Evolutionary conservation across 2,329 filamentous ascomycete species (phyloP).

Genomic region (Alternaria sp.): DNA sequence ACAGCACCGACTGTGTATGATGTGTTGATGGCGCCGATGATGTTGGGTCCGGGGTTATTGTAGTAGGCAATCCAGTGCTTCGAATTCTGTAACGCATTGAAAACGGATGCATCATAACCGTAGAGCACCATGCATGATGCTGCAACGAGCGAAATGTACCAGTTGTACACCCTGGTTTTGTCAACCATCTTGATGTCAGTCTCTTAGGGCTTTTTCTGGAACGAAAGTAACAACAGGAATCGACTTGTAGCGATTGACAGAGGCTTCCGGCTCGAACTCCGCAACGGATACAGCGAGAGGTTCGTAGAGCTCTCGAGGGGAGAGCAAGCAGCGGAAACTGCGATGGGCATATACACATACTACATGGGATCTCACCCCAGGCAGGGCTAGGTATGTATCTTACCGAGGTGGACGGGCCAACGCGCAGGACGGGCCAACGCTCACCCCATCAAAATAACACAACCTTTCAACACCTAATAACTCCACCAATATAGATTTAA

Average conservation of each 20-base stretch:
- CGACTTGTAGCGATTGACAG: constrained; percentile 4
- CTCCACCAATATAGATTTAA: no score
- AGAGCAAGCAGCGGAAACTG: constrained; percentile 19
- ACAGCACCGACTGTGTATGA: constrained; percentile 76
- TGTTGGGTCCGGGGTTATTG: constrained; percentile 57
- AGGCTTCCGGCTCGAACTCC: constrained; percentile 21
- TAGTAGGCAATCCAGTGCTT: constrained; percentile 73
- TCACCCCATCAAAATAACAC: no score
- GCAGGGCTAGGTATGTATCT: constrained; percentile 18
- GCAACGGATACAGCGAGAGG: constrained; percentile 30
- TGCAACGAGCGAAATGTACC: constrained; percentile 73
- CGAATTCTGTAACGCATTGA: constrained; percentile 75
- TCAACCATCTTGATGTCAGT: constrained; percentile 44
- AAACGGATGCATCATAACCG: constrained; percentile 77
- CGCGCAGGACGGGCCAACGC: no score
- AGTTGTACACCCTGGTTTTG: constrained; percentile 58
- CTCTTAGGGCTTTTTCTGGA: constrained; percentile 3
- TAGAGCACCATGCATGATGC: constrained; percentile 79
- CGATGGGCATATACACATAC: constrained; percentile 34
- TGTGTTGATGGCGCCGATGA: constrained; percentile 69
- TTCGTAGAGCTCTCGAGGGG: constrained; percentile 22
- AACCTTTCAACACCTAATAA: no score
- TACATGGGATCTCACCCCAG: constrained; percentile 24
- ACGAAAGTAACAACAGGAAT: not conserved
- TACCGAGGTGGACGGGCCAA: no score